Evolutionary conservation across 441 rosid genomes (phyloP), one percentile per base, ranked within the genome.

Genomic region (Gossypium gossypioides): DNA sequence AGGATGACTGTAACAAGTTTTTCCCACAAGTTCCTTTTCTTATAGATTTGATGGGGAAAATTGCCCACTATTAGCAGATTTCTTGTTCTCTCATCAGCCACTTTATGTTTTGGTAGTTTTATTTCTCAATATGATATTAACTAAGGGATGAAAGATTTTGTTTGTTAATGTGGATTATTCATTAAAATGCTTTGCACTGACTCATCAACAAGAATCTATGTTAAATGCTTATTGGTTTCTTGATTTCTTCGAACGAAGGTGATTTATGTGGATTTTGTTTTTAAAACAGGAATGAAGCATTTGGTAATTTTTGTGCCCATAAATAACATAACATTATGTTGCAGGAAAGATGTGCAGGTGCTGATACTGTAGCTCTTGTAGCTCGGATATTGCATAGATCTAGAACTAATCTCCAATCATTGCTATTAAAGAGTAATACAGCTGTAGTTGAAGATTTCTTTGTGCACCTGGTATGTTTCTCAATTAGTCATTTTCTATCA

Each of bases 331-430:
- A 69, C 63, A 40, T 81, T 78, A 65, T 77, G 19, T 83, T 85
- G 83, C 92, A 96, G 99, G 99, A 96, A 84, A 88, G 98, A 82
- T 96, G 99, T 81, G 84, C 91, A 13, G 98, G 82, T 69, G 96
- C 90, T 37, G 96, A 92, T 69, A 87, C 88, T 18, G 15, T 88
- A 63, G 83, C 89, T 74, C 90, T 96, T 77, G 98, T 92, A 72
- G 93, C 93, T 81, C 96, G 84, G 75, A 81, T 88, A 71, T 78
- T 96, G 85, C 88, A 88, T 76, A 90, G 86, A 81, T 92, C 98
- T 75, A 96, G 85, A 87, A 79, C 91, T 75, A 96, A 86, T 84
- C 91, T 96, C 59, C 97, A 96, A 76, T 89, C 96, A 18, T 86
- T 90, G 96, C 94, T 96, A 70, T 74, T 87, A 76, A 89, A 81